phyloP scores from a whole-genome alignment of 352 stramenopile species.

The Discostella stelligera region DNA sequence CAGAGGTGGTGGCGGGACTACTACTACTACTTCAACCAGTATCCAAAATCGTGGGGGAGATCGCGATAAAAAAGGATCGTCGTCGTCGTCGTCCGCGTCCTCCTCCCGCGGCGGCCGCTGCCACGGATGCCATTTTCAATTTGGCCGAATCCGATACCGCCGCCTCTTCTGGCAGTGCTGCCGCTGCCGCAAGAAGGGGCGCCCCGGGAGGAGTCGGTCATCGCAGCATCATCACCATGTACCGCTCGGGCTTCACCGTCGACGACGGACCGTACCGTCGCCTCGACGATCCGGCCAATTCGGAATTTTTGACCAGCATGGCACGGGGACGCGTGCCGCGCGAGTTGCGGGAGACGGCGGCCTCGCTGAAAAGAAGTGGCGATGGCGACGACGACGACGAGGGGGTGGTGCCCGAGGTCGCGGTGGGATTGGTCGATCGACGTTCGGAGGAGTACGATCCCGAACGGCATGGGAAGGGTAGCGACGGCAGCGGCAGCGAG shows the following conservation, averaged over 20 bases:
- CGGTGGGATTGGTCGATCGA: constrained; percentile 75
- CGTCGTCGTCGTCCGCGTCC: no score
- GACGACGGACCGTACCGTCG: constrained; percentile 81
- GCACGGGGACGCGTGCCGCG: constrained; percentile 60
- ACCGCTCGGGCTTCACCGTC: constrained; percentile 81
- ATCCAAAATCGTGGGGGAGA: no score
- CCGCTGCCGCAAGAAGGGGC: not conserved
- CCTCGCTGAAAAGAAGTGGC: not conserved
- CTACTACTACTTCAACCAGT: no score
- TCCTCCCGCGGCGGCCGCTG: not conserved
- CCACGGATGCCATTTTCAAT: constrained; percentile 57
- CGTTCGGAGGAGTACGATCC: constrained; percentile 68
- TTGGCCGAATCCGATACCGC: constrained; percentile 46
- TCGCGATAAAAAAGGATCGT: not conserved
- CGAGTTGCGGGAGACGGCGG: constrained; percentile 44
- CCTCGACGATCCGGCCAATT: constrained; percentile 81
- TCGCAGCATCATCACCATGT: constrained; percentile 83
- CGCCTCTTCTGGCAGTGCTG: constrained; percentile 2
- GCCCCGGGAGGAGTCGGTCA: constrained; percentile 19
- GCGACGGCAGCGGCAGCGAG: not conserved
- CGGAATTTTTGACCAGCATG: constrained; percentile 77
- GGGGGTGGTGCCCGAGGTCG: constrained; percentile 28
- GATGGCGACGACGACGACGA: not conserved
- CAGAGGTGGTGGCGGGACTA: no score
- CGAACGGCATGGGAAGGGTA: constrained; percentile 17